Base-by-base conservation (phyloP, 177 flowering plant genomes). In the Tripterygium wilfordii region DNA sequence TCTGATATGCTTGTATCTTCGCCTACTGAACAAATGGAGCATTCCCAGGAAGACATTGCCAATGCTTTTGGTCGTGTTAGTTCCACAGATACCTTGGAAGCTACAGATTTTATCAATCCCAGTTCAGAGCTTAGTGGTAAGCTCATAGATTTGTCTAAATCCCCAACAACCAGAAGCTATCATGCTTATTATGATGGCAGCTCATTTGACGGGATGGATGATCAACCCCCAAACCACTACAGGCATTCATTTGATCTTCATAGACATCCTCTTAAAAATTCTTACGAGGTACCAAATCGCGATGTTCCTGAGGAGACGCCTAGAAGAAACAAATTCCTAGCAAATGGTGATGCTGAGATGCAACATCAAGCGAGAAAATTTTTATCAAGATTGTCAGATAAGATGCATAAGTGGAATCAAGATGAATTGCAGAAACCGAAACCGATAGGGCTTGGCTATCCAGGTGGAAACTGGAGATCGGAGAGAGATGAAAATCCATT, bases 151-250 rank as follows among this genome's bases (percentile, higher is more conserved):
- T 5, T 66, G 49, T 29, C 66, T 18, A 63, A 62, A 52, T 74
- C 69, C 15, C 58, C 69, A 48, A 61, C 71, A 24, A 24, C 45
- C n/a, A 71, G 50, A 64, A 71, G 61, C 52, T 61, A 57, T 45
- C 48, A 56, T 57, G 74, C 63, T 42, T 67, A 79, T 42, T 67
- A 79, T 58, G 82, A 77, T 51, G 81, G 76, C 16, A 79, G 85
- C 54, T 82, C 92, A 41, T 65, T 21, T 42, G 80, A 81, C 58
- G 82, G 66, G 48, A 62, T 37, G 51, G 79, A 75, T 25, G 77
- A 74, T 44, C 67, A 62, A 54, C 31, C 61, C 46, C 61, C 51
- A 42, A 52, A 61, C 42, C 68, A 25, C 15, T 41, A 51, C 10
- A 8, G 15, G 2, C 52, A 38, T 36, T 48, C 43, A 10, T 53